These are phyloP conservation scores for Pseudogymnoascus sp. DNA, from an alignment of 2,329 filamentous ascomycete genomes.

Conservation along the genomic window DNA sequence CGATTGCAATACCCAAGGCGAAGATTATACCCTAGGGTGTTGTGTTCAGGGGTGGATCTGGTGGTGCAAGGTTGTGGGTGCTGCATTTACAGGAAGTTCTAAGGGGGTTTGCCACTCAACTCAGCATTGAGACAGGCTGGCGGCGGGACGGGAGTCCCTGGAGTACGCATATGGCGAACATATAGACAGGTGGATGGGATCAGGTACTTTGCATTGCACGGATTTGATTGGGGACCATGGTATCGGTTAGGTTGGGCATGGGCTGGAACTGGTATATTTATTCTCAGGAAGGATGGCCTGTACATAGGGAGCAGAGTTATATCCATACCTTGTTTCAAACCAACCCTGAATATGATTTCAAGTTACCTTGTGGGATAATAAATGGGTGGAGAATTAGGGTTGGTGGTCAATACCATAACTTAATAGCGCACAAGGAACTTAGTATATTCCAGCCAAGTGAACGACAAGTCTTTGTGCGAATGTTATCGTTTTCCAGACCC, in stretches of 20 bases:
- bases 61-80: neutral
- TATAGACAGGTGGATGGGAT: neutral
- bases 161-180: neutral
- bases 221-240: neutral
- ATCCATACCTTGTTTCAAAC: neutral
- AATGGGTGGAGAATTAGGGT: conserved; percentile 7
- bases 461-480: neutral
- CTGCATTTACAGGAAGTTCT: neutral
- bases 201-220: neutral
- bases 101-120: neutral
- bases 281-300: neutral
- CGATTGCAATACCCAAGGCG: neutral
- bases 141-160: neutral
- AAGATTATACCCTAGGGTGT: neutral
- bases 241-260: neutral
- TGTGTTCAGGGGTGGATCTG: neutral
- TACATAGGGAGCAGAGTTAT: conserved; percentile 5
- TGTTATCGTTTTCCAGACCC: neutral
- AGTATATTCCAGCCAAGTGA: neutral
- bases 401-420: neutral
- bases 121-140: neutral
- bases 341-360: neutral
- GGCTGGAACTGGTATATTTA: neutral
- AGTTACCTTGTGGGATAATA: conserved; percentile 2
- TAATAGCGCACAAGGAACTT: neutral